A percentile compares a stretch with the other conserved stretches of the same genome.
These are phyloP conservation scores for Berberis thunbergii DNA, from an alignment of 164 flowering plant species.

Conservation along the genomic window DNA sequence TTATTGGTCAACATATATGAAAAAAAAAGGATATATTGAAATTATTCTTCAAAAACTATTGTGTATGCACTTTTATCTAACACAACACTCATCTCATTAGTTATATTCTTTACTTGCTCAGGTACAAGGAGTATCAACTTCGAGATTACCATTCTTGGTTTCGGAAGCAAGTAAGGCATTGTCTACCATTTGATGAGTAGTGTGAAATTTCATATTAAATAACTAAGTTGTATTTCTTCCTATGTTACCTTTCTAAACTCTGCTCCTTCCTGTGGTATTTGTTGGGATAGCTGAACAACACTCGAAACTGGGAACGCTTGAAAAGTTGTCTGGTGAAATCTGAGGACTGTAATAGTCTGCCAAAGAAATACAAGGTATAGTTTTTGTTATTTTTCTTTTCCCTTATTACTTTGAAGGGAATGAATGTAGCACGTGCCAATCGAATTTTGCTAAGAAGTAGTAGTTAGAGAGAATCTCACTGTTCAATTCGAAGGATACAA, in stretches of 20 bases:
- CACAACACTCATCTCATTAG: too few relatives aligned
- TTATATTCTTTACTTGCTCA: slow-evolving; percentile 11
- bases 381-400: not conserved
- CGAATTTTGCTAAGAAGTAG: too few relatives aligned
- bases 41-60: too few relatives aligned
- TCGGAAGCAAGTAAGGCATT: slow-evolving; percentile 50
- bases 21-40: too few relatives aligned
- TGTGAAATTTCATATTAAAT: not conserved
- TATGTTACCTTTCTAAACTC: not conserved
- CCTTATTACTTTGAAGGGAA: not conserved
- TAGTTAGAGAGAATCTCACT: too few relatives aligned
- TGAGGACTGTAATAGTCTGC: slow-evolving; percentile 64
- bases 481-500: too few relatives aligned
- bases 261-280: slow-evolving; percentile 4
- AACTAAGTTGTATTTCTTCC: not conserved
- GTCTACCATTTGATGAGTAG: not conserved
- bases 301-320: slow-evolving; percentile 69
- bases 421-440: too few relatives aligned
- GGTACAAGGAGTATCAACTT: slow-evolving; percentile 94
- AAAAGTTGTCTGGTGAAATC: slow-evolving; percentile 84
- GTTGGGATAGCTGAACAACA: slow-evolving; percentile 48
- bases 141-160: slow-evolving; percentile 88
- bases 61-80: too few relatives aligned
- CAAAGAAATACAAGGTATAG: slow-evolving; percentile 68
- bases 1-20: not conserved